phyloP scores from a whole-genome alignment of 805 yeast species.

The Huiozyma naganishii region DNA sequence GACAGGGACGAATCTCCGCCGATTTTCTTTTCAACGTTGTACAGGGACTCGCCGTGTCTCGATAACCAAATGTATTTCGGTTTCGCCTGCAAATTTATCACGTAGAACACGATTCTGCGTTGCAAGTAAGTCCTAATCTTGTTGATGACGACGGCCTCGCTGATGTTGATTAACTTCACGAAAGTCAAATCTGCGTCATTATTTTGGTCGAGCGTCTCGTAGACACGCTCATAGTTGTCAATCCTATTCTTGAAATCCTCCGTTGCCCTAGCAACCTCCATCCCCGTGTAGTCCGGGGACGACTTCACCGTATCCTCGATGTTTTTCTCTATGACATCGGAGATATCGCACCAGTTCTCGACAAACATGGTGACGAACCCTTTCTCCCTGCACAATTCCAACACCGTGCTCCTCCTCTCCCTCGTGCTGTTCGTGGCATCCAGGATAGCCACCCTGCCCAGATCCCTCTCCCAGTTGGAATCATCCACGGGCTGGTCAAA shows the following conservation, averaged over 20 bases:
- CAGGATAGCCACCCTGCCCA: slow-evolving; percentile 79
- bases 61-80: slow-evolving; percentile 90
- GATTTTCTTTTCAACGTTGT: slow-evolving; percentile 84
- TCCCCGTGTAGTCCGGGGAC: slow-evolving; percentile 67
- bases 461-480: neutral
- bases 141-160: slow-evolving; percentile 80
- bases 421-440: slow-evolving; percentile 89
- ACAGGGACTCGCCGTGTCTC: slow-evolving; percentile 91
- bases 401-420: slow-evolving; percentile 55
- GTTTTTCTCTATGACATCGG: slow-evolving; percentile 57
- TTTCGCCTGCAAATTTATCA: slow-evolving; percentile 89
- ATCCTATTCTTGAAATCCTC: slow-evolving; percentile 67
- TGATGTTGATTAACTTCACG: slow-evolving; percentile 78
- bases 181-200: slow-evolving; percentile 62
- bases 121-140: slow-evolving; percentile 80
- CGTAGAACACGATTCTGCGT: slow-evolving; percentile 86
- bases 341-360: slow-evolving; percentile 85
- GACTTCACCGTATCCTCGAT: slow-evolving; percentile 65
- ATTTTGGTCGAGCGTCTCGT: slow-evolving; percentile 60
- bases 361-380: slow-evolving; percentile 82
- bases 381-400: slow-evolving; percentile 49
- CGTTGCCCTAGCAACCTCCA: slow-evolving; percentile 62
- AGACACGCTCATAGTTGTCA: slow-evolving; percentile 56
- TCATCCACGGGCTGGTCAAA: slow-evolving; percentile 31
- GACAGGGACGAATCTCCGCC: slow-evolving; percentile 90